These are phyloP conservation scores for Abrus precatorius DNA, from an alignment of 306 rosid species.

Conservation along the genomic window DNA sequence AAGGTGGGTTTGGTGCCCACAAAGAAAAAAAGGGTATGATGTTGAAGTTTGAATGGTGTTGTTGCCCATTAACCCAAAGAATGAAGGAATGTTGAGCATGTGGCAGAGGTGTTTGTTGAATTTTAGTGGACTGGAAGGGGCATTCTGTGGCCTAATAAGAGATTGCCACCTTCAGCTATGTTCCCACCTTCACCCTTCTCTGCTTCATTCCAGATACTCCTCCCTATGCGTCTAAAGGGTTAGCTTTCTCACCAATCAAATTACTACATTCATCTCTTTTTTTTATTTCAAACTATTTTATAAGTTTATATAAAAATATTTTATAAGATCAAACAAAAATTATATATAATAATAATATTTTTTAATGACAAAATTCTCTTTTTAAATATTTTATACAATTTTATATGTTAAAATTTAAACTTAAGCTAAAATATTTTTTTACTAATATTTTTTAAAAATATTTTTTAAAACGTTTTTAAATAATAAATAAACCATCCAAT, in stretches of 20 bases:
- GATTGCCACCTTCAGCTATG: constrained; percentile 30
- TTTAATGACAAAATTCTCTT: too few species aligned
- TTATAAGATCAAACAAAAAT: too few species aligned
- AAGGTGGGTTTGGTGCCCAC: constrained; percentile 15
- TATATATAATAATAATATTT: too few species aligned
- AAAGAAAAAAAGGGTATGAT: neutral
- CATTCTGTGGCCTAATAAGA: constrained; percentile 21
- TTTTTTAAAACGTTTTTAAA: too few species aligned
- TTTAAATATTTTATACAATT: too few species aligned
- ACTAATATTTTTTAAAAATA: too few species aligned
- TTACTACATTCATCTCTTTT: too few species aligned
- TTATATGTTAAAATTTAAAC: too few species aligned
- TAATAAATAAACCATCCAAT: too few species aligned
- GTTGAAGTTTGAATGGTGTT: neutral
- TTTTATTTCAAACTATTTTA: too few species aligned
- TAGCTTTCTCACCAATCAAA: neutral
- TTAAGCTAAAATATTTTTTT: too few species aligned
- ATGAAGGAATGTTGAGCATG: constrained; percentile 40
- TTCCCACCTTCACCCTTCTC: constrained; percentile 30
- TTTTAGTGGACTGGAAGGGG: constrained; percentile 34
- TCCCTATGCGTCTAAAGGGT: neutral
- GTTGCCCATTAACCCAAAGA: neutral
- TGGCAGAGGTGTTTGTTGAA: constrained; percentile 34
- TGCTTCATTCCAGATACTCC: constrained; percentile 23
- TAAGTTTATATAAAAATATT: too few species aligned